Evolutionary conservation across 2,329 filamentous ascomycete genomes (phyloP).

Genomic region (Emergomyces pasteurianus): DNA sequence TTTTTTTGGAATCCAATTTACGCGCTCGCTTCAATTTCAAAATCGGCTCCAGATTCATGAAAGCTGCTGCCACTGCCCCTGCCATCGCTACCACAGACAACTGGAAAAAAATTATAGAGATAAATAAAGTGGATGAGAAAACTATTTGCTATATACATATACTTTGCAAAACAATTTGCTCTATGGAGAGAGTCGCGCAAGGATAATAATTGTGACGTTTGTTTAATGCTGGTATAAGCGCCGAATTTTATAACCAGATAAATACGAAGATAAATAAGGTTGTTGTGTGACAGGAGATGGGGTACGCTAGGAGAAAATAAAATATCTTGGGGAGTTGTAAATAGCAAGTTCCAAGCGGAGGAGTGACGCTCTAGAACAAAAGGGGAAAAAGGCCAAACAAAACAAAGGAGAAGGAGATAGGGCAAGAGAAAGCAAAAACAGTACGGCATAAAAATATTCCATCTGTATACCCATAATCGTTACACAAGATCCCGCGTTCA

Average conservation of each 20-base stretch:
- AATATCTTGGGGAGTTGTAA: background rate
- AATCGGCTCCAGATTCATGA: background rate
- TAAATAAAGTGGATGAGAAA: background rate
- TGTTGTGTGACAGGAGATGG: background rate
- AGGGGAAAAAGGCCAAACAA: background rate
- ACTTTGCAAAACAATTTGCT: background rate
- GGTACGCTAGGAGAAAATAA: background rate
- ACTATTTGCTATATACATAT: background rate
- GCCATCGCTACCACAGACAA: background rate
- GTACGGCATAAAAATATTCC: background rate
- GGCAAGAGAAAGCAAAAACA: background rate
- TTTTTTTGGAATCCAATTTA: no score
- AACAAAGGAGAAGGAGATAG: background rate
- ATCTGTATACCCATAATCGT: background rate
- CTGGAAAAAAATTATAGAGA: background rate
- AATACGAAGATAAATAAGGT: background rate
- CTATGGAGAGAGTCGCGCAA: background rate
- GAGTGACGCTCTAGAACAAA: background rate
- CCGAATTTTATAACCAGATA: background rate
- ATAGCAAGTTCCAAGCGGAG: background rate
- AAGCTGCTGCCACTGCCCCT: background rate
- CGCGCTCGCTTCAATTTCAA: background rate
- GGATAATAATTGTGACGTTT: background rate
- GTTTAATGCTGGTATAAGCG: background rate
- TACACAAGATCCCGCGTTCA: background rate